Conservation (phyloP, 257 asterid genomes). For the Nicotiana paniculata region DNA sequence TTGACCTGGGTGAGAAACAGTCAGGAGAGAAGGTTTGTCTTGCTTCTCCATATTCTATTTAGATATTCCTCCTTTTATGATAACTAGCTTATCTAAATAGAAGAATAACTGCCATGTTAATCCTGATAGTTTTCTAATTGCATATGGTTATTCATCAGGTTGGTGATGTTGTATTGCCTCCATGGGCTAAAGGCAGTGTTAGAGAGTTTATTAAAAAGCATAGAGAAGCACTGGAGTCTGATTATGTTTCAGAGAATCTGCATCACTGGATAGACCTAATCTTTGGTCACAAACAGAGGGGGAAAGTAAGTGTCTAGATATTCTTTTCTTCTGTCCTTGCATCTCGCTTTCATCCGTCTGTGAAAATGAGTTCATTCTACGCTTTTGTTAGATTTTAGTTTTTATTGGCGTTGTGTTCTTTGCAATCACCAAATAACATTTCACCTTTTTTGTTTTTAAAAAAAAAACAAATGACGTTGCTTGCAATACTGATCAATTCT, state of each 20-base stretch:
- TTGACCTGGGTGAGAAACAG: conserved; percentile 98
- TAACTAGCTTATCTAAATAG: background rate
- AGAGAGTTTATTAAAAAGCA: conserved; percentile 91
- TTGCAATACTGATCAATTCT: background rate
- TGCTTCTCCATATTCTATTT: background rate
- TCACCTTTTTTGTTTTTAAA: too few species aligned
- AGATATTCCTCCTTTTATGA: background rate
- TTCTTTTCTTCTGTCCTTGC: background rate
- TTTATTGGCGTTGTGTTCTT: background rate
- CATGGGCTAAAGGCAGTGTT: conserved; percentile 92
- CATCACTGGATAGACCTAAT: conserved; percentile 99
- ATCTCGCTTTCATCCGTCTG: background rate
- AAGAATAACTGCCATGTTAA: background rate
- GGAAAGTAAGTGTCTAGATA: conserved; percentile 59
- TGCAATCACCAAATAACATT: background rate
- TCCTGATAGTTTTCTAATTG: conserved; percentile 15
- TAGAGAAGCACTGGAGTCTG: conserved; percentile 97
- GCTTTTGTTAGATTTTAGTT: background rate
- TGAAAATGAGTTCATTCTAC: background rate
- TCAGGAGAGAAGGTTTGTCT: conserved; percentile 94
- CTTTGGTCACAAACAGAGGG: conserved; percentile 93
- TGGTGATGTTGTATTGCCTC: conserved; percentile 84
- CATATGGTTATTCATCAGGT: conserved; percentile 52
- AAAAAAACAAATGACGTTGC: background rate
- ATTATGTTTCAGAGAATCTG: conserved; percentile 90